A percentile compares a stretch with the other conserved stretches of the same genome.
Conservation (phyloP, 495 filamentous ascomycete genomes). For the Jackrogersella minutella region DNA sequence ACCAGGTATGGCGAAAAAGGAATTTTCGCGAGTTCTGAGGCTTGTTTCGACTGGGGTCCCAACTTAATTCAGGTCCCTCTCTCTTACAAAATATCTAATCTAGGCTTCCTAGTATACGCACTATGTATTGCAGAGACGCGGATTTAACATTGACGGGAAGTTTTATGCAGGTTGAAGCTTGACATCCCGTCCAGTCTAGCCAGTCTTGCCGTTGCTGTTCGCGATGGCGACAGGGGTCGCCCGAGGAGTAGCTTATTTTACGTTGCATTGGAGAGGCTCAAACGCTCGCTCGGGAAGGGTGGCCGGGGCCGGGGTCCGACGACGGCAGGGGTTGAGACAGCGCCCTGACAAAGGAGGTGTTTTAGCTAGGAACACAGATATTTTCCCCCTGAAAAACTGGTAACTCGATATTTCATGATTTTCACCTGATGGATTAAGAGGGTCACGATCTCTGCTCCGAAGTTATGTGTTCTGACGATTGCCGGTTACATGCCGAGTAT, state of each 20-base stretch:
- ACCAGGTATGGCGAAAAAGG: slow-evolving; percentile 11
- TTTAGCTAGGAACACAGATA: slow-evolving; percentile 26
- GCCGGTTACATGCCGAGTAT: neutral
- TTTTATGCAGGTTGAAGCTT: slow-evolving; percentile 30
- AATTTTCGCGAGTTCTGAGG: slow-evolving; percentile 36
- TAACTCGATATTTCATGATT: slow-evolving; percentile 21
- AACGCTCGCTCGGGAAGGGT: slow-evolving; percentile 28
- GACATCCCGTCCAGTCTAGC: neutral
- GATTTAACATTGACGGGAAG: slow-evolving; percentile 15
- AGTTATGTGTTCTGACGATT: neutral
- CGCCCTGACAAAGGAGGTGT: slow-evolving; percentile 45
- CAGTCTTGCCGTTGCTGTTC: neutral
- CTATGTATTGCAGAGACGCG: neutral
- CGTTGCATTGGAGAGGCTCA: slow-evolving; percentile 21
- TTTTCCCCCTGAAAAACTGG: slow-evolving; percentile 24
- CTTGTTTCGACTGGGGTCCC: slow-evolving; percentile 43
- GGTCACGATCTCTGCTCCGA: neutral
- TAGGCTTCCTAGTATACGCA: too few species aligned
- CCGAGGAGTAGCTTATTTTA: slow-evolving; percentile 2
- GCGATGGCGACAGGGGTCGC: slow-evolving; percentile 3
- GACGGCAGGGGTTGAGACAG: slow-evolving; percentile 43
- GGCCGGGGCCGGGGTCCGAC: slow-evolving; percentile 18
- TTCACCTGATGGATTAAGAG: neutral
- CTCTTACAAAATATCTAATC: too few species aligned
- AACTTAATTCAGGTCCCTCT: slow-evolving; percentile 5